A percentile compares a stretch with the other conserved stretches of the same genome.
These are phyloP conservation scores for Xylaria sp. DNA, from an alignment of 2,329 filamentous ascomycete genomes.

Conservation along the genomic window DNA sequence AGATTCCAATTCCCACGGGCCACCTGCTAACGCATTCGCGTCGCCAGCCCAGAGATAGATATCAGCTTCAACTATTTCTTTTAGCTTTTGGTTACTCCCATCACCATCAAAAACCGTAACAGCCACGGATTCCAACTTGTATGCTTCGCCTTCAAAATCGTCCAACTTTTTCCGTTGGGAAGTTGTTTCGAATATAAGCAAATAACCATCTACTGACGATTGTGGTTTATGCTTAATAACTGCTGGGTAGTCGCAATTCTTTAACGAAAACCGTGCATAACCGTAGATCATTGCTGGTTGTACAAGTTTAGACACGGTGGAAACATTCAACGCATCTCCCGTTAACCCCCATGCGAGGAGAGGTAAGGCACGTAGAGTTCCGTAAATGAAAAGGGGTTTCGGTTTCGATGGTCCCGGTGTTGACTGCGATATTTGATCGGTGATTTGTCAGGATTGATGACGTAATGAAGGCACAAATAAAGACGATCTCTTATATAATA, in stretches of 20 bases:
- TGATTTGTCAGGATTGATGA: neutral
- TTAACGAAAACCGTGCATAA: constrained; percentile 30
- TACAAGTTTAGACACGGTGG: constrained; percentile 14
- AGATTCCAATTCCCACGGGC: constrained; percentile 35
- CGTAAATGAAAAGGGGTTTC: constrained; percentile 40
- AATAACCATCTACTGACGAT: constrained; percentile 35
- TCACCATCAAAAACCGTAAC: constrained; percentile 25
- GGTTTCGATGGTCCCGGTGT: neutral
- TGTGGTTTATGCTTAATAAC: constrained; percentile 23
- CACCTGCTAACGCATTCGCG: constrained; percentile 12
- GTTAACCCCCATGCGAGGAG: constrained; percentile 40
- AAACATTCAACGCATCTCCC: constrained; percentile 34
- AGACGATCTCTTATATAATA: neutral
- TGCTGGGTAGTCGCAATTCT: constrained; percentile 37
- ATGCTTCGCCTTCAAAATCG: constrained; percentile 40
- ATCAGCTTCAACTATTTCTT: constrained; percentile 35
- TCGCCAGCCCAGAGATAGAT: constrained; percentile 43
- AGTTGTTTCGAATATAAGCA: constrained; percentile 32
- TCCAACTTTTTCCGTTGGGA: constrained; percentile 42
- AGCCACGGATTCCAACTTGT: constrained; percentile 15
- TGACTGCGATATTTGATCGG: neutral
- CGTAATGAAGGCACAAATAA: neutral
- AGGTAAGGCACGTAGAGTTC: constrained; percentile 38
- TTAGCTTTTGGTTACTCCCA: neutral
- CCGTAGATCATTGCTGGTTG: constrained; percentile 29